phyloP scores from a whole-genome alignment of 331 rosid species.

The Pyrus hybrid region DNA sequence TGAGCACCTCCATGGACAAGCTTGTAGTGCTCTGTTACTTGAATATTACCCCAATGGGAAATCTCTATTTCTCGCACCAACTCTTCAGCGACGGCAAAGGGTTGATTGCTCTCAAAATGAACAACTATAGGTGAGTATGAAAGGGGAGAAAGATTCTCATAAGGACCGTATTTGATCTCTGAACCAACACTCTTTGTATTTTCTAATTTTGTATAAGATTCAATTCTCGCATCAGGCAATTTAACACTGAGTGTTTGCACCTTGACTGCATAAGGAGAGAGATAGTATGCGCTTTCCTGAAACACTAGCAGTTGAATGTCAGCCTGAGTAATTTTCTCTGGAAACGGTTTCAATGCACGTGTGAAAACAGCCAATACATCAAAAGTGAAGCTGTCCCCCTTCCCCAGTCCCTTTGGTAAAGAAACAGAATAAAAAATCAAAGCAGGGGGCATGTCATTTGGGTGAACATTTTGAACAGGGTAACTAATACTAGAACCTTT shows the following conservation, averaged over 20 bases:
- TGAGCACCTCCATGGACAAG: slow-evolving; percentile 82
- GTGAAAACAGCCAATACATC: slow-evolving; percentile 71
- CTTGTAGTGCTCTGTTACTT: slow-evolving; percentile 82
- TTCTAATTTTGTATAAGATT: slow-evolving; percentile 67
- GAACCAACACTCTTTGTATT: slow-evolving; percentile 70
- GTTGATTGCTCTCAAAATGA: slow-evolving; percentile 83
- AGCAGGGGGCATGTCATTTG: slow-evolving; percentile 46
- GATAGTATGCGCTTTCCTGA: slow-evolving; percentile 68
- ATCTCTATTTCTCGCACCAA: slow-evolving; percentile 83
- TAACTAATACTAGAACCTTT: slow-evolving; percentile 45
- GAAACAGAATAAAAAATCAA: slow-evolving; percentile 60
- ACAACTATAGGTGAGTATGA: slow-evolving; percentile 59
- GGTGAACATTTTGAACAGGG: slow-evolving; percentile 44
- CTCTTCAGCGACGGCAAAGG: slow-evolving; percentile 86
- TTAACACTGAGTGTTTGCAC: slow-evolving; percentile 62
- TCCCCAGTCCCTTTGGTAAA: slow-evolving; percentile 61
- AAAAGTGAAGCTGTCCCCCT: slow-evolving; percentile 55
- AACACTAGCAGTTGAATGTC: slow-evolving; percentile 77
- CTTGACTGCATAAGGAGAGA: slow-evolving; percentile 76
- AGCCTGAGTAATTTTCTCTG: slow-evolving; percentile 82
- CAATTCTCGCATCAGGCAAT: slow-evolving; percentile 84
- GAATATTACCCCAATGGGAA: slow-evolving; percentile 96
- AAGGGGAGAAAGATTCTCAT: slow-evolving; percentile 60
- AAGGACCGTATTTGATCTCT: slow-evolving; percentile 92
- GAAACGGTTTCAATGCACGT: slow-evolving; percentile 64